phyloP scores from a whole-genome alignment of 306 rosid genomes.

The Quercus wislizeni region DNA sequence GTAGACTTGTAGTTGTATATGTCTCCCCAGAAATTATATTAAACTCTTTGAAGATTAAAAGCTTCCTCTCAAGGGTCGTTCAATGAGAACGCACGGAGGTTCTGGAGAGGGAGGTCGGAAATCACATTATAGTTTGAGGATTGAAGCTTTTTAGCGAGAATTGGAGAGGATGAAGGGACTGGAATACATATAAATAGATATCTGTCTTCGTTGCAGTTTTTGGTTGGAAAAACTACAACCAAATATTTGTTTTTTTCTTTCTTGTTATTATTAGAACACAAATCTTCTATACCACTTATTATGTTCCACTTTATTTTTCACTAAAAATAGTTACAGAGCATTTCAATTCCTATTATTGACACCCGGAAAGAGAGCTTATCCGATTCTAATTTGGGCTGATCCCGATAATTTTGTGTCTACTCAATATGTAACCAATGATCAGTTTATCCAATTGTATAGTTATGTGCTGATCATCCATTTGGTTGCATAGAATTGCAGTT shows the following conservation, averaged over 20 bases:
- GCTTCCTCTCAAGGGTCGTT: constrained; percentile 3
- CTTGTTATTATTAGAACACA: too few species aligned
- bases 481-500: too few species aligned
- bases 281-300: too few species aligned
- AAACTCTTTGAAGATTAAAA: background rate
- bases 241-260: constrained; percentile 14
- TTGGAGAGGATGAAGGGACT: constrained; percentile 11
- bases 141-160: too few species aligned
- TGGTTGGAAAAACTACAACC: constrained; percentile 7
- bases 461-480: too few species aligned
- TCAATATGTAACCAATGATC: too few species aligned
- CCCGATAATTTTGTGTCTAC: too few species aligned
- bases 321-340: too few species aligned
- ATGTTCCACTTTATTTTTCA: too few species aligned
- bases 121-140: too few species aligned
- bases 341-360: background rate
- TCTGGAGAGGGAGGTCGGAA: constrained; percentile 11
- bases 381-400: constrained; percentile 32
- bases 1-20: background rate
- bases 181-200: background rate
- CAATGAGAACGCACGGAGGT: background rate
- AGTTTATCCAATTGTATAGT: too few species aligned
- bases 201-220: background rate
- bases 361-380: constrained; percentile 39
- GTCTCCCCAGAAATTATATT: background rate